These are phyloP conservation scores for Sclerotinia trifoliorum DNA, from an alignment of 2,329 filamentous ascomycete genomes.

Conservation along the genomic window DNA sequence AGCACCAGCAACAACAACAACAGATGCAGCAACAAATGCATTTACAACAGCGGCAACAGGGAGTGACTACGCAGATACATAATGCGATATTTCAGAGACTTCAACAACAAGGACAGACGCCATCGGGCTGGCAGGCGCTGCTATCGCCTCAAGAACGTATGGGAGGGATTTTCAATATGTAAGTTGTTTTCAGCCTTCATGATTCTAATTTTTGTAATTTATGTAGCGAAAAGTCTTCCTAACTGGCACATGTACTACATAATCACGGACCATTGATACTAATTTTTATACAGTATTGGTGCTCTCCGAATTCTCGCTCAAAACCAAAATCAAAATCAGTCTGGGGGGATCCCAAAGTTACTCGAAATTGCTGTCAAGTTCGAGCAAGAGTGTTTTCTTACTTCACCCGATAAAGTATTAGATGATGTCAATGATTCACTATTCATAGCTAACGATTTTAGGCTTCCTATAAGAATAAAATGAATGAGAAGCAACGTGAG, in stretches of 20 bases:
- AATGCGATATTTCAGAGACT: conserved; percentile 35
- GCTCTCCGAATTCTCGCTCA: conserved; percentile 36
- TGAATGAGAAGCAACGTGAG: conserved; percentile 36
- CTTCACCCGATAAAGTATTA: conserved; percentile 35
- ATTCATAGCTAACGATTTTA: conserved; percentile 28
- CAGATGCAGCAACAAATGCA: conserved; percentile 17
- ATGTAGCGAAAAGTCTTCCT: background rate
- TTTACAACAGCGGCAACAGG: background rate
- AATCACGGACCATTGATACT: conserved; percentile 10
- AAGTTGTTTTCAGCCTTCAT: conserved; percentile 23
- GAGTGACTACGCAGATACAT: conserved; percentile 31
- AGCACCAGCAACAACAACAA: conserved; percentile 14
- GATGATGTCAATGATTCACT: background rate
- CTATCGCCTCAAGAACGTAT: conserved; percentile 37
- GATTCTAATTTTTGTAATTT: background rate
- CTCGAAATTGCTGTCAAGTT: conserved; percentile 37
- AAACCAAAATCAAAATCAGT: conserved; percentile 26
- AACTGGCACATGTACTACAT: background rate
- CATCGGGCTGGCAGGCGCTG: conserved; percentile 35
- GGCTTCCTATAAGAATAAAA: conserved; percentile 35
- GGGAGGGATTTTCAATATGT: conserved; percentile 34
- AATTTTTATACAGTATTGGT: conserved; percentile 31
- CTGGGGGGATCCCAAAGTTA: conserved; percentile 33
- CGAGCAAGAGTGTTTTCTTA: conserved; percentile 38
- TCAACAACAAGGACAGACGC: conserved; percentile 31